Evolutionary conservation across 768 basidiomycete genomes (phyloP), one percentile per base, ranked within the genome.

Genomic region (Amanita fuliginea): DNA sequence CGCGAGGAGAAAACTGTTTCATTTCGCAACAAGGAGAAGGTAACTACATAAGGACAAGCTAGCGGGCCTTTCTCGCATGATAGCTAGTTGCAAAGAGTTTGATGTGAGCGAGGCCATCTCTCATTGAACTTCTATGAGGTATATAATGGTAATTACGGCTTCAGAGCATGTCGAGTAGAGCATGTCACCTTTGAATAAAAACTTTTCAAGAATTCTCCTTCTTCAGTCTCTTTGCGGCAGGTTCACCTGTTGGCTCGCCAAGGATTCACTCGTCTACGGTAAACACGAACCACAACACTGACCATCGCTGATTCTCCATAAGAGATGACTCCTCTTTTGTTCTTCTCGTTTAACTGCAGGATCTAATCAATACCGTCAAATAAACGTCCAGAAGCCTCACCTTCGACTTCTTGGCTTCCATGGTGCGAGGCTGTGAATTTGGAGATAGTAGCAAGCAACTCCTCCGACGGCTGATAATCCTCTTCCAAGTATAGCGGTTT

Each of bases 291-390:
- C 21, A 37, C 11, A 40, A 11, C 11, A 46, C 44, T 34, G 13
- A 46, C 44, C 44, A 35, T 46, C 32, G 11, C 19, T 10, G 3
- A 13, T 11, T 35, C 32, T 4, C 28, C 44, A 9, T 10, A 22
- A 43, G 16, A 26, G 10, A 16, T 13, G 9, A 16, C n/a, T 9
- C 28, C 13, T 43, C 24, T 43, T 28, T 14, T 24, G 26, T 28
- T 43, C 42, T 43, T 43, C 42, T 43, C 26, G 42, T 32, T 43
- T 43, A 28, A 43, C 42, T 43, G 9, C n/a, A 42, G 11, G 28
- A 14, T 24, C 28, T 24, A 28, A 7, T 32, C 4, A 28, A 28
- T 26, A 2, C 24, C 1, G n/a, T 6, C 13, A 43, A 3, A 43
- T 26, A n/a, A 3, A 26, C n/a, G 7, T 28, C 6, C 16, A 42